Percentiles rank a stretch among this genome's conserved stretches.
Evolutionary conservation across 441 rosid genomes (phyloP).

Genomic region (Melastoma candidum): DNA sequence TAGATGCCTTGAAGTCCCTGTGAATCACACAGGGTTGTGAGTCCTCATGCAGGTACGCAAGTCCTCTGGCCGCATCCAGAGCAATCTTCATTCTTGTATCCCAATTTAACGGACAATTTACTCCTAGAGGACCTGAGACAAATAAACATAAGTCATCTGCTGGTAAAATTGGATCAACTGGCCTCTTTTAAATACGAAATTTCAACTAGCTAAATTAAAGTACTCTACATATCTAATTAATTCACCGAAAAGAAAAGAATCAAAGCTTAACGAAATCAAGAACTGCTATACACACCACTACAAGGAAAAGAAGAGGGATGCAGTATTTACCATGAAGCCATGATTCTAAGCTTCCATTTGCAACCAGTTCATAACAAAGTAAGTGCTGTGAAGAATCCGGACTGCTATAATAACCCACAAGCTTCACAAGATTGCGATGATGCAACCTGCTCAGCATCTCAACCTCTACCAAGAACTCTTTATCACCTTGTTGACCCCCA

Average conservation of each 20-base stretch:
- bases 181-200: too few relatives aligned
- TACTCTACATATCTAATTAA: too few relatives aligned
- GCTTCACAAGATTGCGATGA: constrained; percentile 97
- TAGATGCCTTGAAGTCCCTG: constrained; percentile 93
- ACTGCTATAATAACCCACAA: constrained; percentile 81
- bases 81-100: constrained; percentile 95
- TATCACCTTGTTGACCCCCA: constrained; percentile 94
- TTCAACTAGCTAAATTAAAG: too few relatives aligned
- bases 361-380: constrained; percentile 90
- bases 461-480: constrained; percentile 91
- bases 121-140: constrained; percentile 75
- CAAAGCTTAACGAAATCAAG: constrained; percentile 5
- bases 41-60: constrained; percentile 91
- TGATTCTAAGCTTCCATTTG: constrained; percentile 91
- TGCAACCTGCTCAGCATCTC: constrained; percentile 98
- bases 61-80: constrained; percentile 97
- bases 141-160: constrained; percentile 1
- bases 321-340: constrained; percentile 78
- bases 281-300: background rate
- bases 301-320: constrained; percentile 3
- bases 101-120: constrained; percentile 91
- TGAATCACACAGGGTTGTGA: constrained; percentile 95
- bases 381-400: constrained; percentile 84
- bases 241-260: background rate
- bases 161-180: too few relatives aligned